Percentiles rank a stretch among this genome's conserved stretches.
Evolutionary conservation across 2,329 filamentous ascomycete species (phyloP).

Genomic region (Penicillium sp.): DNA sequence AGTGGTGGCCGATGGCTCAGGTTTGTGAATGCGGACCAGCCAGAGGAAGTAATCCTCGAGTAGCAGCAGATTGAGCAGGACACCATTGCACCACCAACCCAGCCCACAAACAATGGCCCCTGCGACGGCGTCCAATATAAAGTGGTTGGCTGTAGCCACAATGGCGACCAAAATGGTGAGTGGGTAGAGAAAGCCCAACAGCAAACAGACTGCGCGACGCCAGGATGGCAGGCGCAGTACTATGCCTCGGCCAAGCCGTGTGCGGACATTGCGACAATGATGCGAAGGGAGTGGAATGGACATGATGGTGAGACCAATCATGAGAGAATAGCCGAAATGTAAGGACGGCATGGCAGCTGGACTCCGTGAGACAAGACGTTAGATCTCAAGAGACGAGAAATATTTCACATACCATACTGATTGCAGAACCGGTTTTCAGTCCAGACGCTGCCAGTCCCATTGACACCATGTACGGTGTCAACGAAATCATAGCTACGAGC

Average conservation of each 20-base stretch:
- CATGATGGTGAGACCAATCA: slow-evolving; percentile 64
- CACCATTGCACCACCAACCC: slow-evolving; percentile 53
- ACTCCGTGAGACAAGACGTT: neutral
- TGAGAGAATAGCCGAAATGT: slow-evolving; percentile 68
- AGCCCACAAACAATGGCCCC: slow-evolving; percentile 60
- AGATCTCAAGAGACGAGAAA: too few species aligned
- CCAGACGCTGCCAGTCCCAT: slow-evolving; percentile 62
- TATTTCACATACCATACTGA: slow-evolving; percentile 55
- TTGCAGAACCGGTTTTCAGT: slow-evolving; percentile 69
- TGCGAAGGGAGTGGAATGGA: slow-evolving; percentile 57
- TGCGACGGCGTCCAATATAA: slow-evolving; percentile 64
- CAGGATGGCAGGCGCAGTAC: slow-evolving; percentile 43
- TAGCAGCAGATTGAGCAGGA: slow-evolving; percentile 58
- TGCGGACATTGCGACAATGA: slow-evolving; percentile 41
- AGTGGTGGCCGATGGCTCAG: slow-evolving; percentile 31
- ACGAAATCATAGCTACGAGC: slow-evolving; percentile 56
- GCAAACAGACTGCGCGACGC: slow-evolving; percentile 47
- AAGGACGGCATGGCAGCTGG: slow-evolving; percentile 67
- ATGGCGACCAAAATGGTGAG: slow-evolving; percentile 61
- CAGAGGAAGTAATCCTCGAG: slow-evolving; percentile 65
- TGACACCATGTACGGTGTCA: slow-evolving; percentile 53
- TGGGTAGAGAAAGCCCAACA: slow-evolving; percentile 58
- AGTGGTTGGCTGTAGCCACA: slow-evolving; percentile 66
- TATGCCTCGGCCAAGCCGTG: slow-evolving; percentile 31
- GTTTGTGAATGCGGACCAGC: slow-evolving; percentile 60